Evolutionary conservation across 306 rosid species (phyloP).

Genomic region (Cucurbita argyrosperma): DNA sequence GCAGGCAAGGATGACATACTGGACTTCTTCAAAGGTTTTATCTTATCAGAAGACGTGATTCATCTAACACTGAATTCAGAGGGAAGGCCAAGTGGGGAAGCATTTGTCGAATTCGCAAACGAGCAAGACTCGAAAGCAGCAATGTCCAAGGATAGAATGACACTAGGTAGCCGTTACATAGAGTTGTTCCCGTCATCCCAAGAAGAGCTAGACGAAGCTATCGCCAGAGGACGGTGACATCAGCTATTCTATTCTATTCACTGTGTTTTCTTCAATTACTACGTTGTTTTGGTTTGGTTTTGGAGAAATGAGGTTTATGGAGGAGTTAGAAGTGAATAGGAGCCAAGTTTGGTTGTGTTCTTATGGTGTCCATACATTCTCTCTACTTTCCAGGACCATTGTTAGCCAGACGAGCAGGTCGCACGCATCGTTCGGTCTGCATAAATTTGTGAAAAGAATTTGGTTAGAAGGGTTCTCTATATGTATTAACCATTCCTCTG

Average conservation of each 20-base stretch:
- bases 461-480: background rate
- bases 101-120: constrained; percentile 64
- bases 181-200: constrained; percentile 80
- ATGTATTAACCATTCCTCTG: background rate
- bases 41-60: constrained; percentile 40
- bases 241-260: constrained; percentile 6
- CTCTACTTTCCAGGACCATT: background rate
- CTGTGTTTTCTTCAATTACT: constrained; percentile 8
- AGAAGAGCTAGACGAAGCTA: constrained; percentile 67
- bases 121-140: constrained; percentile 80
- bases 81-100: constrained; percentile 97
- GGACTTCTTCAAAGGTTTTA: constrained; percentile 62
- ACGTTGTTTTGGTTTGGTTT: constrained; percentile 11
- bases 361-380: background rate
- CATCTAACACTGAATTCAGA: constrained; percentile 63
- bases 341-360: constrained; percentile 5
- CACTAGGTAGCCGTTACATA: constrained; percentile 81
- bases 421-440: background rate
- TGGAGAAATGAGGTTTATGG: constrained; percentile 10
- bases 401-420: background rate
- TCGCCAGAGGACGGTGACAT: constrained; percentile 61
- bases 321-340: constrained; percentile 8
- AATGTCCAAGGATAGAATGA: constrained; percentile 89
- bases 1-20: constrained; percentile 73
- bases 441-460: background rate